A percentile compares a stretch with the other conserved stretches of the same genome.
Conservation (phyloP, 192 early-diverging fungal genomes). For the Spinellus fusiger region DNA sequence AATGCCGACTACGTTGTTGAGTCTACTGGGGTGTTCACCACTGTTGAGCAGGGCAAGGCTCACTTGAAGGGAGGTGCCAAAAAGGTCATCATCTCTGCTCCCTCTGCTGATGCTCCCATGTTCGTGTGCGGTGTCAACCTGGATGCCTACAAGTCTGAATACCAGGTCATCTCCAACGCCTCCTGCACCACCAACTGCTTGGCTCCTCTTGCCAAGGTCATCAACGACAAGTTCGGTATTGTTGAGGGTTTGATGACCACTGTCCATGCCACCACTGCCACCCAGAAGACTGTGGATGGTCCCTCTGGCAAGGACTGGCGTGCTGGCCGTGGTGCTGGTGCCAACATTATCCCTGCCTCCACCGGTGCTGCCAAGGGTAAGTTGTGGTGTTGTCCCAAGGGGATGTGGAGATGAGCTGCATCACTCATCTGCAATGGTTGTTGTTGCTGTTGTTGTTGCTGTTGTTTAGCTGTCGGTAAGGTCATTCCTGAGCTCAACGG, state of each 20-base stretch:
- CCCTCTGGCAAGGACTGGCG: conserved; percentile 98
- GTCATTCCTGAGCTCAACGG: conserved; percentile 81
- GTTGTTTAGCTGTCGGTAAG: conserved; percentile 77
- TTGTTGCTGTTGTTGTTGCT: background rate
- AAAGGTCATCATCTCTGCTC: conserved; percentile 98
- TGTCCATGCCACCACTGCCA: conserved; percentile 96
- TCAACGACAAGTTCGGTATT: conserved; percentile 95
- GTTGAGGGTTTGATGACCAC: conserved; percentile 98
- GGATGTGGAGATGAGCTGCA: no score
- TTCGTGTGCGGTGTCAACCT: conserved; percentile 97
- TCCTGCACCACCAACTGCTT: conserved; percentile 99
- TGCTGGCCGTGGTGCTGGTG: conserved; percentile 87
- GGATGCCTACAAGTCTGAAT: conserved; percentile 82
- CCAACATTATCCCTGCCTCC: conserved; percentile 96
- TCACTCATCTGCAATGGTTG: background rate
- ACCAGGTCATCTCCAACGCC: conserved; percentile 94
- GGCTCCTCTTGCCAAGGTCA: conserved; percentile 95
- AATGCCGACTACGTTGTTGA: conserved; percentile 94
- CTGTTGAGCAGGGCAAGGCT: conserved; percentile 72
- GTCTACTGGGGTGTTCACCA: conserved; percentile 98
- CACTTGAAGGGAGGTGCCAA: conserved; percentile 94
- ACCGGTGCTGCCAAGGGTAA: conserved; percentile 95
- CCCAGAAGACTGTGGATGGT: conserved; percentile 99
- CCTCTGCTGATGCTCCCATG: conserved; percentile 96
- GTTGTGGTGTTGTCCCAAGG: no score